Conservation (phyloP, 257 asterid species). For the Fraxinus cuspidata region DNA sequence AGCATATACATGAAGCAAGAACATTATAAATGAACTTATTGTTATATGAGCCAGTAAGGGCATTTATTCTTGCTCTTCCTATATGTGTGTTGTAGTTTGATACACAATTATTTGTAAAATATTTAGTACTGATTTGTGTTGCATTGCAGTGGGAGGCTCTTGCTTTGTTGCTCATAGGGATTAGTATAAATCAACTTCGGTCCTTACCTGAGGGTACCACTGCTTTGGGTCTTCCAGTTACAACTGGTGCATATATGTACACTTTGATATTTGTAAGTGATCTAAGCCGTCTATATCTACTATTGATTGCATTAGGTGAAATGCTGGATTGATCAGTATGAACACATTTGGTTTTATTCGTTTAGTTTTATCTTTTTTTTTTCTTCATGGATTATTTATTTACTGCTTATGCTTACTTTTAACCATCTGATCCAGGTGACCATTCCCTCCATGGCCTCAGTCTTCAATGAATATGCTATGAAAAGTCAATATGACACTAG, state of each 20-base stretch:
- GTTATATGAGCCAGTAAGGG: slow-evolving; percentile 19
- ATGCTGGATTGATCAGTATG: slow-evolving; percentile 15
- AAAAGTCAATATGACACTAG: slow-evolving; percentile 98
- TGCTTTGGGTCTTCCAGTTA: slow-evolving; percentile 83
- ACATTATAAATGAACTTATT: slow-evolving; percentile 17
- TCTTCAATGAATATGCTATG: slow-evolving; percentile 93
- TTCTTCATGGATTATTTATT: background rate
- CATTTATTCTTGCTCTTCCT: slow-evolving; percentile 13
- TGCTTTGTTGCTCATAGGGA: slow-evolving; percentile 94
- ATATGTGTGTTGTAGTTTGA: background rate
- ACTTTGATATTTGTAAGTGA: slow-evolving; percentile 92
- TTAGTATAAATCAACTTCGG: slow-evolving; percentile 88
- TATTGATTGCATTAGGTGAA: slow-evolving; percentile 18
- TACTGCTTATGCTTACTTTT: slow-evolving; percentile 24
- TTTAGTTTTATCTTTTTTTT: background rate
- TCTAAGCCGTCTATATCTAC: slow-evolving; percentile 24
- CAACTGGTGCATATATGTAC: slow-evolving; percentile 82
- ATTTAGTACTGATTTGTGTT: slow-evolving; percentile 25
- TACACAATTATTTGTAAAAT: slow-evolving; percentile 11
- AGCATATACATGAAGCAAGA: slow-evolving; percentile 4
- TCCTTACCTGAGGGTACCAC: slow-evolving; percentile 75
- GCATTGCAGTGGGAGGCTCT: slow-evolving; percentile 95
- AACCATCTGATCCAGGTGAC: slow-evolving; percentile 63
- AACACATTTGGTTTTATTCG: slow-evolving; percentile 15
- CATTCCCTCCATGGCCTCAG: slow-evolving; percentile 98